These are phyloP conservation scores for Boletus semigastroideus DNA, from an alignment of 1,284 basidiomycete genomes.

Conservation along the genomic window DNA sequence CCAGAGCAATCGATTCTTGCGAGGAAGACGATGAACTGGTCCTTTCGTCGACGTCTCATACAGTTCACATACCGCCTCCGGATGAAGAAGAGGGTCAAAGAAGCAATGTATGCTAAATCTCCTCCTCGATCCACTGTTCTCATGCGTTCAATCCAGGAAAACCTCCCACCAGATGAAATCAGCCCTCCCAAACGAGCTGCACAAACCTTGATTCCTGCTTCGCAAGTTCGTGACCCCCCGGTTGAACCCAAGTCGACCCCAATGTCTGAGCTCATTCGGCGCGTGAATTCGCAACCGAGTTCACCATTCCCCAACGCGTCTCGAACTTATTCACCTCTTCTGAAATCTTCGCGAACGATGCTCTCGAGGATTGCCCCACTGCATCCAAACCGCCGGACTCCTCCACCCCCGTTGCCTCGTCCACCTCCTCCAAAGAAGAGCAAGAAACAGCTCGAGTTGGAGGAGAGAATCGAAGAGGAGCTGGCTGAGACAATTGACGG, in stretches of 20 bases:
- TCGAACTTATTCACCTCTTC: constrained; percentile 57
- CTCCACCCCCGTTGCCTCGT: constrained; percentile 65
- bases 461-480: constrained; percentile 79
- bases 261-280: constrained; percentile 73
- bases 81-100: constrained; percentile 5
- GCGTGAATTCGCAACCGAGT: constrained; percentile 62
- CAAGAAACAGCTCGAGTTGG: constrained; percentile 71
- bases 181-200: constrained; percentile 1
- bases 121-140: background rate
- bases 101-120: constrained; percentile 16
- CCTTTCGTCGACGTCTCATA: background rate
- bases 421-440: constrained; percentile 67
- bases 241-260: constrained; percentile 46
- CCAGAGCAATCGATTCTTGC: constrained; percentile 16
- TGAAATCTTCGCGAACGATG: constrained; percentile 59
- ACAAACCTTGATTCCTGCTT: constrained; percentile 1
- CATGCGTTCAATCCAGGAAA: constrained; percentile 14
- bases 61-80: background rate
- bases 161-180: constrained; percentile 4
- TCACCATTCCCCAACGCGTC: constrained; percentile 54
- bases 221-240: constrained; percentile 7
- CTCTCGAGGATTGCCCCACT: constrained; percentile 70
- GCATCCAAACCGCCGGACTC: constrained; percentile 67
- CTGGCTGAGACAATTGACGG: constrained; percentile 69
- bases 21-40: constrained; percentile 24